Base-by-base conservation (phyloP, 1,284 basidiomycete genomes). In the Irpex sp. region DNA sequence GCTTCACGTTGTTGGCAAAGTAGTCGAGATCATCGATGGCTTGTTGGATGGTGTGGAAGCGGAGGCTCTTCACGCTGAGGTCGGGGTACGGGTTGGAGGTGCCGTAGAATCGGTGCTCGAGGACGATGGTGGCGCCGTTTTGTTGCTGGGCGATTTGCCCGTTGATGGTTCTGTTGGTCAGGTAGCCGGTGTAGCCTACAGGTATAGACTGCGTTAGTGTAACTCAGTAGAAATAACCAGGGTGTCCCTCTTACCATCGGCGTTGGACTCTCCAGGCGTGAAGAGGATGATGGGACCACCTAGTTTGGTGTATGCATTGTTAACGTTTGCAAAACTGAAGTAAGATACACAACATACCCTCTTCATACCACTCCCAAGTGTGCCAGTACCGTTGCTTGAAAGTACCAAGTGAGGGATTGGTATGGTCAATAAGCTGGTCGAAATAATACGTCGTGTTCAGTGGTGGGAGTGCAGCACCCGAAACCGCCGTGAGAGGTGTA, bases 311-410 rank as follows among this genome's bases (percentile, higher is more conserved):
- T 19, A 19, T 52, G 31, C 36, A 15, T 1, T 15, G 2, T 4
- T 34, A 17, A 55, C 11, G 6, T 8, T 37, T 19, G 34, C 34
- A 36, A 1, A 36, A 57, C 1, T 51, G 40, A 0, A 57, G 11
- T 3, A 6, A 4, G 2, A 37, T 34, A 1, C 8, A 2, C n/a
- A 11, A 65, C 63, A 44, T 63, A 85, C 85, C 85, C 55, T 74
- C 64, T 69, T 85, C 77, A 68, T 88, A 90, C 69, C 79, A 87
- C 71, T 88, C 84, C 72, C 78, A 86, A 48, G 84, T 83, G 67
- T 83, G 80, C 86, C 86, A 90, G 74, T 81, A 92, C 44, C 89
- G 81, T 73, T 92, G 90, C 72, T 85, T 79, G 74, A 92, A 92
- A 5, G 88, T 92, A n/a, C 89, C 90, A n/a, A 84, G 76, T n/a